Percentiles rank a stretch among this genome's conserved stretches.
Evolutionary conservation across 768 basidiomycete genomes (phyloP).

Genomic region (Lactarius deliciosus): DNA sequence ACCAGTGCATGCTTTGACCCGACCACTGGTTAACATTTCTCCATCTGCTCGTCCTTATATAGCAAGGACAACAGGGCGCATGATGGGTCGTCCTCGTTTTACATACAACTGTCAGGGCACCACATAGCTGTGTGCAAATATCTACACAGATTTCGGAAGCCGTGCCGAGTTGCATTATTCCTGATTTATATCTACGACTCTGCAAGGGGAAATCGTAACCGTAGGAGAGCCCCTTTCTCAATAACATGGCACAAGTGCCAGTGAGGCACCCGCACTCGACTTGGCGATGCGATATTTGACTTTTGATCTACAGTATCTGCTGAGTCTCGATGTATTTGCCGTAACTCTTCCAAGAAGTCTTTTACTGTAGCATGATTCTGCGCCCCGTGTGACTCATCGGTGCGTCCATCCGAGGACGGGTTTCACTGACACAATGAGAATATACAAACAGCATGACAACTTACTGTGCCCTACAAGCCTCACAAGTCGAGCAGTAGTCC

Average conservation of each 20-base stretch:
- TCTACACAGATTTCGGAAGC: constrained; percentile 10
- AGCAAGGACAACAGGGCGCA: neutral
- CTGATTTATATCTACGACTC: neutral
- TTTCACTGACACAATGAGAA: neutral
- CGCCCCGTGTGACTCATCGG: neutral
- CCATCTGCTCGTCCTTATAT: neutral
- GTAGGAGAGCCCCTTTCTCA: neutral
- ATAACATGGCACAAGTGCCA: constrained; percentile 1
- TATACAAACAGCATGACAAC: neutral
- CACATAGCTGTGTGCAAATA: neutral
- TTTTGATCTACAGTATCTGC: neutral
- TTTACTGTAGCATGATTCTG: too few species aligned
- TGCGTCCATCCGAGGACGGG: neutral
- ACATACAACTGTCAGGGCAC: constrained; percentile 4
- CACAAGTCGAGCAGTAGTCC: neutral
- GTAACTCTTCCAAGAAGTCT: neutral
- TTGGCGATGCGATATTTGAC: neutral
- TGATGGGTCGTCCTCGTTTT: neutral
- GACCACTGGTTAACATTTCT: neutral
- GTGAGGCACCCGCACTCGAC: constrained; percentile 1
- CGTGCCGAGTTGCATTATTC: constrained; percentile 15
- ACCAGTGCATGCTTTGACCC: neutral
- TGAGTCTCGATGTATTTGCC: neutral
- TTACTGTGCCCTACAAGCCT: neutral
- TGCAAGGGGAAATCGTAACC: constrained; percentile 9